A percentile compares a stretch with the other conserved stretches of the same genome.
These are phyloP conservation scores for Staphylotrichum tortipilum DNA, from an alignment of 495 filamentous ascomycete species.

Conservation along the genomic window DNA sequence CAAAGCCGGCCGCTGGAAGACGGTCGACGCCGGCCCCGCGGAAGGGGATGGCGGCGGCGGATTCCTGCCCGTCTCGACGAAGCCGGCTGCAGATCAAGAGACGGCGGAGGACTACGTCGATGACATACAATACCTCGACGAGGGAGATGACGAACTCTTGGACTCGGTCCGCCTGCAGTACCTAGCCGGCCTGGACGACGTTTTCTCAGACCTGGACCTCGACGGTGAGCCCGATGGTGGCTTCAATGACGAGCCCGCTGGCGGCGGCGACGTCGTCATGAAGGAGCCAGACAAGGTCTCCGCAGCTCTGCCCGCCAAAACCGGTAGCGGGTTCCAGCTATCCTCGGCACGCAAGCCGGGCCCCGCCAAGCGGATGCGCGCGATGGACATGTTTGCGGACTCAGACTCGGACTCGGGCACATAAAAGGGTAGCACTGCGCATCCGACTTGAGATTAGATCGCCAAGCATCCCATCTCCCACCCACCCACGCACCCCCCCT, in stretches of 20 bases:
- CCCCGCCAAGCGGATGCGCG: constrained; percentile 54
- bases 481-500: background rate
- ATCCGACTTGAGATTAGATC: constrained; percentile 14
- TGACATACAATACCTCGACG: constrained; percentile 22
- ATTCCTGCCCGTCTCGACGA: constrained; percentile 28
- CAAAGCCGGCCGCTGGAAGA: constrained; percentile 61
- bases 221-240: constrained; percentile 22
- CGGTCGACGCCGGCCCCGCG: constrained; percentile 47
- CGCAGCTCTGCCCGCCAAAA: constrained; percentile 14
- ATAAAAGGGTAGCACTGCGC: background rate
- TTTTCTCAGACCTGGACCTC: constrained; percentile 21
- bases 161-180: constrained; percentile 14
- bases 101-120: constrained; percentile 24
- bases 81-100: constrained; percentile 3
- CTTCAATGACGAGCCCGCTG: background rate
- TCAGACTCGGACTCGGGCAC: constrained; percentile 35
- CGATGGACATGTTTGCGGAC: constrained; percentile 91
- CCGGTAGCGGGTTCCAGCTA: constrained; percentile 20
- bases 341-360: constrained; percentile 20
- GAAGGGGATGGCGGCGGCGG: constrained; percentile 28
- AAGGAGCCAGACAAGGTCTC: constrained; percentile 13
- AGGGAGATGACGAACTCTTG: constrained; percentile 27
- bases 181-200: constrained; percentile 17
- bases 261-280: constrained; percentile 11
- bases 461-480: background rate